Conservation (phyloP, 2,329 filamentous ascomycete genomes). For the Aspergillus ustus region DNA sequence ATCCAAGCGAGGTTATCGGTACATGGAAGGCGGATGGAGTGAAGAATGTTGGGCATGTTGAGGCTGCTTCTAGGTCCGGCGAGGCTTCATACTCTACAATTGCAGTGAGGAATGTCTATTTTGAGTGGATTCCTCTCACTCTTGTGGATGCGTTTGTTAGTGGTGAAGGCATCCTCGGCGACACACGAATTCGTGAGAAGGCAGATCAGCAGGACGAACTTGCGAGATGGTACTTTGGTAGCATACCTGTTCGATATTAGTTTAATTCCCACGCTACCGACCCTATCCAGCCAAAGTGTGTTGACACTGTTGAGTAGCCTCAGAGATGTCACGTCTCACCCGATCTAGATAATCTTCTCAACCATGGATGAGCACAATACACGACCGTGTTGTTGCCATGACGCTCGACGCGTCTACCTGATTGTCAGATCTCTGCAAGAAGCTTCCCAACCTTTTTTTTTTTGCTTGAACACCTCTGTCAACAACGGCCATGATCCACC, state of each 20-base stretch:
- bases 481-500: neutral
- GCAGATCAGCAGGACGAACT: slow-evolving; percentile 27
- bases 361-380: neutral
- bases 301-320: too few relatives aligned
- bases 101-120: slow-evolving; percentile 56
- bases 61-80: slow-evolving; percentile 19
- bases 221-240: slow-evolving; percentile 28
- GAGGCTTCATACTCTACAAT: slow-evolving; percentile 26
- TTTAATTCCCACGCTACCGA: neutral
- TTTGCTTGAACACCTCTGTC: neutral
- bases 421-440: neutral
- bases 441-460: neutral
- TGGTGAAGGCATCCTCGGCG: slow-evolving; percentile 53
- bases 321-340: neutral
- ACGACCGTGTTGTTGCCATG: slow-evolving; percentile 16
- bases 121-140: slow-evolving; percentile 62
- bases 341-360: slow-evolving; percentile 8
- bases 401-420: slow-evolving; percentile 9
- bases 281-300: too few relatives aligned
- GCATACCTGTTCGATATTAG: slow-evolving; percentile 12
- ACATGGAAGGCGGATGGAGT: slow-evolving; percentile 48
- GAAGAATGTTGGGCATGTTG: slow-evolving; percentile 30
- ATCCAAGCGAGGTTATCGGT: slow-evolving; percentile 55
- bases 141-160: slow-evolving; percentile 61
- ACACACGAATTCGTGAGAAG: slow-evolving; percentile 28